Conservation (phyloP, 257 asterid genomes). For the Solanum microdontum region DNA sequence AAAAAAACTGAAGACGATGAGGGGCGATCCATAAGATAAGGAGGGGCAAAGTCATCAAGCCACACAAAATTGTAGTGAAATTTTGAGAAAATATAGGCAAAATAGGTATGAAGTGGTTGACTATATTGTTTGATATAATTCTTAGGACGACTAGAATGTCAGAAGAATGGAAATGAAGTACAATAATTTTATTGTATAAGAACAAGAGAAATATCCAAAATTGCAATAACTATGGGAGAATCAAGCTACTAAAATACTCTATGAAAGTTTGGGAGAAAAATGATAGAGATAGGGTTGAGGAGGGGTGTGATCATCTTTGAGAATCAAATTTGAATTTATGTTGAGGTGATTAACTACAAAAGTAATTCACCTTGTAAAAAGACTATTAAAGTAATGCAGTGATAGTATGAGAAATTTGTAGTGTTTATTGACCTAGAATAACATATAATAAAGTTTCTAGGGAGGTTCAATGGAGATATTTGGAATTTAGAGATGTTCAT, state of each 20-base stretch:
- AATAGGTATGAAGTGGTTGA: neutral
- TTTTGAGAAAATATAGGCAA: neutral
- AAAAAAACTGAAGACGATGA: neutral
- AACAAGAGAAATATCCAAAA: neutral
- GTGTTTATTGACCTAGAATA: neutral
- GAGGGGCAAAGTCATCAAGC: neutral
- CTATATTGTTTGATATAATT: neutral
- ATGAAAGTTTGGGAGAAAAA: neutral
- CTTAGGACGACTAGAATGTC: neutral
- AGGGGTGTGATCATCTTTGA: neutral
- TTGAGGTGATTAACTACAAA: neutral
- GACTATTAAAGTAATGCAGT: neutral
- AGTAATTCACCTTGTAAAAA: neutral
- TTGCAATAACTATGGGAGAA: neutral
- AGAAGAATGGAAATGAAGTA: neutral
- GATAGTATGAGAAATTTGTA: neutral
- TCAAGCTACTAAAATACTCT: neutral
- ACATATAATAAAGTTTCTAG: neutral
- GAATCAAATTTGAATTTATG: neutral
- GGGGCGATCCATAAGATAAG: neutral
- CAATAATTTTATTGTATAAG: neutral
- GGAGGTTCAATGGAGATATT: neutral
- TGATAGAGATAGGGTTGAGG: neutral
- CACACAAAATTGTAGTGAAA: neutral
- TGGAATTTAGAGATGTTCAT: neutral